Evolutionary conservation across 1,284 basidiomycete species (phyloP).

Genomic region (Ceratobasidium sp.): DNA sequence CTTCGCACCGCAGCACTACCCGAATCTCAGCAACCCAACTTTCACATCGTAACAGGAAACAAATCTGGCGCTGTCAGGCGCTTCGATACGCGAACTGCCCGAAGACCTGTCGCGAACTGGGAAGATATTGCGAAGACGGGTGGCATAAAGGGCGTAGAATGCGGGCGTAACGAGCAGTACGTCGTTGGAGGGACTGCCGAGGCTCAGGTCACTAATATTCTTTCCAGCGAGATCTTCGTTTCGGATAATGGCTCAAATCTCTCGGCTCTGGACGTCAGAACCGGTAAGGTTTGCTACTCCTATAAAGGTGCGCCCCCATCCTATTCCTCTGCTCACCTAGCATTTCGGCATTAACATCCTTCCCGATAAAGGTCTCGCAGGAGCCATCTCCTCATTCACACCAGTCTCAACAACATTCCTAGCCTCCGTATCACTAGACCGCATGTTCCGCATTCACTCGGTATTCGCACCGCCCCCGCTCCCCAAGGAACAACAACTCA

Average conservation of each 20-base stretch:
- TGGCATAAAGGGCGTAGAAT: slow-evolving; percentile 74
- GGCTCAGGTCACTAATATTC: background rate
- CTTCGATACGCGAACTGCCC: slow-evolving; percentile 83
- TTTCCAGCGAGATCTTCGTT: slow-evolving; percentile 78
- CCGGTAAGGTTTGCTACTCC: slow-evolving; percentile 76
- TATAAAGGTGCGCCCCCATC: slow-evolving; percentile 71
- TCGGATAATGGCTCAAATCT: slow-evolving; percentile 79
- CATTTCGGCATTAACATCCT: background rate
- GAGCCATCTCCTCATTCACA: slow-evolving; percentile 74
- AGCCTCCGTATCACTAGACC: slow-evolving; percentile 74
- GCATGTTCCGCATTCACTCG: slow-evolving; percentile 80
- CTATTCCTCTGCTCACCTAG: slow-evolving; percentile 23
- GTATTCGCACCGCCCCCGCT: slow-evolving; percentile 68
- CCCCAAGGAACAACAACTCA: slow-evolving; percentile 65
- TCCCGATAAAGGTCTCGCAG: slow-evolving; percentile 70
- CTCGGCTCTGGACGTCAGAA: slow-evolving; percentile 80
- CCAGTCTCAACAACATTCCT: slow-evolving; percentile 61
- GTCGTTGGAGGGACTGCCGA: slow-evolving; percentile 54
- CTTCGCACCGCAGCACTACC: slow-evolving; percentile 57
- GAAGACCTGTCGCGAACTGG: slow-evolving; percentile 79
- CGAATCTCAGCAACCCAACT: slow-evolving; percentile 58
- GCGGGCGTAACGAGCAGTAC: slow-evolving; percentile 76
- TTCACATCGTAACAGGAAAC: slow-evolving; percentile 79
- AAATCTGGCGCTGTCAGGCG: slow-evolving; percentile 80
- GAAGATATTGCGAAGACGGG: slow-evolving; percentile 71